These are phyloP conservation scores for Tylopilus balloui DNA, from an alignment of 768 basidiomycete species.

Conservation along the genomic window DNA sequence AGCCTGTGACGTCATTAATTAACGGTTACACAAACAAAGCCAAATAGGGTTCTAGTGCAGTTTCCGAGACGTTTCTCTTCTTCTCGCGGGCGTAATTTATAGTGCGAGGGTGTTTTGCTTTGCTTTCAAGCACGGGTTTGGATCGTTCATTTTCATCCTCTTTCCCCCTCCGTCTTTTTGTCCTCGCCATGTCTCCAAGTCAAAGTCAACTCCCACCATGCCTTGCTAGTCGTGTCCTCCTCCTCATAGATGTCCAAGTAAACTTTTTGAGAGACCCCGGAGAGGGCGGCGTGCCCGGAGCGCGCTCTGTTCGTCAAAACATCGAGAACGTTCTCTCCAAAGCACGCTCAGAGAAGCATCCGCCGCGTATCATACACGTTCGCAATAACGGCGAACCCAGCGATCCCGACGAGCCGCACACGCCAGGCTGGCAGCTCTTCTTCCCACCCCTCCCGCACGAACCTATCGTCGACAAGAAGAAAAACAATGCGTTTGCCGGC, in stretches of 20 bases:
- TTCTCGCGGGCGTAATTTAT: conserved; percentile 13
- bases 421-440: conserved; percentile 59
- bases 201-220: conserved; percentile 20
- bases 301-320: conserved; percentile 41
- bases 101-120: conserved; percentile 4
- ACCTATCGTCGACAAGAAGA: conserved; percentile 57
- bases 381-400: conserved; percentile 60
- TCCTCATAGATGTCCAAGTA: conserved; percentile 56
- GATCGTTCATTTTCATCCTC: background rate
- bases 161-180: background rate
- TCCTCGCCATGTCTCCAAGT: conserved; percentile 18
- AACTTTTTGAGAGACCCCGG: conserved; percentile 46
- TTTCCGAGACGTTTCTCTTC: background rate
- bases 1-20: conserved; percentile 25
- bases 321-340: conserved; percentile 45
- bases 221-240: conserved; percentile 42
- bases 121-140: no score
- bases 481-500: conserved; percentile 67
- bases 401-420: conserved; percentile 54
- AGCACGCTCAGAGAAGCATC: conserved; percentile 45
- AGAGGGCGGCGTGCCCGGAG: conserved; percentile 50
- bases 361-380: conserved; percentile 61
- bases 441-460: conserved; percentile 50
- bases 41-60: background rate
- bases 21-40: conserved; percentile 7